Evolutionary conservation across 1,284 basidiomycete genomes (phyloP).

Genomic region (Ceratobasidium sp.): DNA sequence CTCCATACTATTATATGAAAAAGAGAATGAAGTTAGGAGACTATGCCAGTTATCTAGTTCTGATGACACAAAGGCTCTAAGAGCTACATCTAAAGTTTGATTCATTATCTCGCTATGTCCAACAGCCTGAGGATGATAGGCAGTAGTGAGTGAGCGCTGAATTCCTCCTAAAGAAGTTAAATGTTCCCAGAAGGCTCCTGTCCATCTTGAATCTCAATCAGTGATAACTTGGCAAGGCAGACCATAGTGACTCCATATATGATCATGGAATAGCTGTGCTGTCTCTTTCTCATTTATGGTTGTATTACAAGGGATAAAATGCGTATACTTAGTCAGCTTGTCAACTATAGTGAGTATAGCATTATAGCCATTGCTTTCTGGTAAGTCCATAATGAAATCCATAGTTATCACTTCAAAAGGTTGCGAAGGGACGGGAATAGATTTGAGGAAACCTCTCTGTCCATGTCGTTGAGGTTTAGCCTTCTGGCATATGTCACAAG

Average conservation of each 20-base stretch:
- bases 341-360: conserved; percentile 60
- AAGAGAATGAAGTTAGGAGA: conserved; percentile 50
- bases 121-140: conserved; percentile 57
- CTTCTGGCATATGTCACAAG: conserved; percentile 61
- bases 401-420: conserved; percentile 62
- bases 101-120: conserved; percentile 57
- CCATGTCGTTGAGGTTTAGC: conserved; percentile 56
- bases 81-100: conserved; percentile 49
- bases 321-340: conserved; percentile 59
- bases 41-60: conserved; percentile 52
- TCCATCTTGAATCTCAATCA: conserved; percentile 55
- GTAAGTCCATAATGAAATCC: conserved; percentile 64
- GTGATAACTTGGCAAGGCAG: conserved; percentile 53
- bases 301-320: conserved; percentile 57
- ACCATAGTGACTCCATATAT: conserved; percentile 51
- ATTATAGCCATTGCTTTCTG: conserved; percentile 57
- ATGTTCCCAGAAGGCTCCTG: conserved; percentile 53
- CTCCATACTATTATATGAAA: conserved; percentile 52
- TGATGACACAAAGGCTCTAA: conserved; percentile 47
- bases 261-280: conserved; percentile 47
- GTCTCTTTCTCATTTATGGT: conserved; percentile 45
- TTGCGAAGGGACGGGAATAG: conserved; percentile 57
- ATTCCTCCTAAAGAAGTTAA: conserved; percentile 49
- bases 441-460: conserved; percentile 58
- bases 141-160: conserved; percentile 53